Base-by-base conservation (phyloP, 257 asterid genomes). In the Nicotiana obtusifolia region DNA sequence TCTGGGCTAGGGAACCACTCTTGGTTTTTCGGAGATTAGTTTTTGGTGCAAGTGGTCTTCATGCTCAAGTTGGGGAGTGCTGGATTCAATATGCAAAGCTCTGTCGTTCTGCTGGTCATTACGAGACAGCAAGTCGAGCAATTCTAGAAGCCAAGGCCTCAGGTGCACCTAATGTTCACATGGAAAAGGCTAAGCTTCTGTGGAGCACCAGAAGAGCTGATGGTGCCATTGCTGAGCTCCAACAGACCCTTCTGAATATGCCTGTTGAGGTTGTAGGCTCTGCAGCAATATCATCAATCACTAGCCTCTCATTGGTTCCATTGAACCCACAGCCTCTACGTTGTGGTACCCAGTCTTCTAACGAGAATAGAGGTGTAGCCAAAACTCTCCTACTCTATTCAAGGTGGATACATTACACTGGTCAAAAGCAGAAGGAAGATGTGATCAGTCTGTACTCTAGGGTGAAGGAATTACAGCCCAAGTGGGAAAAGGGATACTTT, bases 1-100 rank as follows among this genome's bases (percentile, higher is more conserved):
- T 95, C 71, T 95, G 99, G 98, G 97, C 99, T 76, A 92, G 99
- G 90, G 99, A 95, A 84, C 97, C 99, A 10, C 97, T 95, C 76
- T 89, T 95, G 90, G 97, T 97, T 49, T 92, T 95, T 82, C 86
- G 97, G 73, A 94, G 97, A 81, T 98, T 95, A 86, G 97, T 95
- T 85, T 94, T 92, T 86, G 84, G 96, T 78, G 92, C 97, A 71
- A 90, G 97, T 86, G 90, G 93, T 84, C 91, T 91, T 86, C 87
- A 80, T 81, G 88, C 92, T 84, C 93, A 88, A 83, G 96, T 88
- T 82, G 99, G 99, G 79, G 89, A 89, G 84, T 95, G 96, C 89
- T 95, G 99, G 99, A 86, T 89, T 81, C 99, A 92, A 73, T 95
- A 95, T 88, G 99, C 98, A 62, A 95, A 93, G 86, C 97, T 95